Base-by-base conservation (phyloP, 2,329 filamentous ascomycete genomes). In the Xylaria polymorpha region DNA sequence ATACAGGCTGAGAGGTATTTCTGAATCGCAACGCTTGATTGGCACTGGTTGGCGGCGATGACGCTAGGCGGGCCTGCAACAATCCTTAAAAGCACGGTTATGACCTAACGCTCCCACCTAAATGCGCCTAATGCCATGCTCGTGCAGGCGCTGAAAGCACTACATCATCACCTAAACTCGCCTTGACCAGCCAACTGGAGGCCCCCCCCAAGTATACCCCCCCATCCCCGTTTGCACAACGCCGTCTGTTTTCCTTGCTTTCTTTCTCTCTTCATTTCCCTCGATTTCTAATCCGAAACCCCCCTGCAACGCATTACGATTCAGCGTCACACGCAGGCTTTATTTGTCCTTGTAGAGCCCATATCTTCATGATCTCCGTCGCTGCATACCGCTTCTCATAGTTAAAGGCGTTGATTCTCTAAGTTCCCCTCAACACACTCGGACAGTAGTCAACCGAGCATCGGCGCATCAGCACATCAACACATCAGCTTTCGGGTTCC, bases 171-270 rank as follows among this genome's bases (percentile, higher is more conserved):
- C 61, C 63, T 64, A 64, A 62, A 29, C 29, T 46, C 43, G 51
- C 60, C 64, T 37, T 39, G 39, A 44, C 61, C 50, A 59, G 48
- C 55, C 51, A 39, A 56, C 51, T 51, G 18, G 29, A 63, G 20
- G 20, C 46, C 7, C 66, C 48, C 60, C 48, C 60, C 57, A 65
- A 63, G 56, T 65, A 67, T 56, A 56, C 65, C 64, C 63, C 59
- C 70, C 56, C 46, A n/a, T 57, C 68, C 68, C 68, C 63, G 25
- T 55, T 25, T 68, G 56, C 65, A 57, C 61, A 61, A 66, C 64
- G 50, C 65, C 67, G 63, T 70, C 61, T 50, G 35, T 63, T 70
- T 71, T 70, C 60, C 65, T 56, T 69, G 29, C 66, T 69, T 70
- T 67, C 66, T 68, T 65, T 59, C 64, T 67, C 50, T 64, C 58